Percentiles rank a stretch among this genome's conserved stretches.
phyloP scores from a whole-genome alignment of 1,139 yeast species.

The Sugiyamaella grinbergsii region DNA sequence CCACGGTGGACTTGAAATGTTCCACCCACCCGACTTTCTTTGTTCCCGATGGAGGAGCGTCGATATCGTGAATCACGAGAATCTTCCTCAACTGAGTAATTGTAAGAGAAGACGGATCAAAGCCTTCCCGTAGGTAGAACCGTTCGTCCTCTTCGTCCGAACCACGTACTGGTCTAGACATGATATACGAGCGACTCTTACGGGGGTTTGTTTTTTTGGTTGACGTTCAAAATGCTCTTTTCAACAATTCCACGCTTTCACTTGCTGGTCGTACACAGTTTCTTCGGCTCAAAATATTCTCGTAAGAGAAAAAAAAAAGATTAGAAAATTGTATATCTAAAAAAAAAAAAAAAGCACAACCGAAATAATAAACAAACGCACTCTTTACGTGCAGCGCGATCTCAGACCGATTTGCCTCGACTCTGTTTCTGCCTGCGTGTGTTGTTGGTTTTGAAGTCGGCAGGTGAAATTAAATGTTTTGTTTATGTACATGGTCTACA shows the following conservation, averaged over 20 bases:
- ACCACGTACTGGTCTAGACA: neutral
- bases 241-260: too few relatives aligned
- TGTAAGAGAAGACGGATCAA: constrained; percentile 62
- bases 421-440: neutral
- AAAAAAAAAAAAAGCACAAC: neutral
- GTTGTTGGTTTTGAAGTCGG: neutral
- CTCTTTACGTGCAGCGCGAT: too few relatives aligned
- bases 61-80: constrained; percentile 58
- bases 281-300: too few relatives aligned
- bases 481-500: neutral
- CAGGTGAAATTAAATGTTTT: neutral
- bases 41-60: constrained; percentile 59
- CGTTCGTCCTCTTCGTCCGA: constrained; percentile 14
- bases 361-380: constrained; percentile 1
- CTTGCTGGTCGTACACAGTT: too few relatives aligned
- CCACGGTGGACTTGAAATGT: constrained; percentile 54
- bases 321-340: too few relatives aligned
- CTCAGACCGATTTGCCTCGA: too few relatives aligned
- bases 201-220: too few relatives aligned
- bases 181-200: too few relatives aligned
- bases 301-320: too few relatives aligned
- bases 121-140: constrained; percentile 46
- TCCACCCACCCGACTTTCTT: constrained; percentile 62
- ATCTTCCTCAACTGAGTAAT: constrained; percentile 67
- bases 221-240: too few relatives aligned